Evolutionary conservation across 2,329 filamentous ascomycete species (phyloP), one percentile per base, ranked within the genome.

Genomic region (Stachybotrys echinatus): DNA sequence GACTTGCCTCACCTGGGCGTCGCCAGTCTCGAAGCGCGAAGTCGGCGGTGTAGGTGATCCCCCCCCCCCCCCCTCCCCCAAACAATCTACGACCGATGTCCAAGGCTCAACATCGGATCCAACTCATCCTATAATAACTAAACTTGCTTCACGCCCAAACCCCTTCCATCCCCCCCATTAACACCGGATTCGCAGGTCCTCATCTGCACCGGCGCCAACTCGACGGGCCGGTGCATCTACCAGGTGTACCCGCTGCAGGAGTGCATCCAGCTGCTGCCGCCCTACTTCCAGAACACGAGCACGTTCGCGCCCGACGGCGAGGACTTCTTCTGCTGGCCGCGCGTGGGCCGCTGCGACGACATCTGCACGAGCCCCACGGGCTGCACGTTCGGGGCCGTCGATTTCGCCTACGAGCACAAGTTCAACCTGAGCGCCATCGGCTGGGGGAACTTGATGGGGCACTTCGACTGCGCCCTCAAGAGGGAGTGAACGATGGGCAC

Each of bases 241-340:
- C 52, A 64, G 20, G 67, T 72, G 42, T 76, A 75, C 60, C 45
- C 68, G 12, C 58, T 80, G 43, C 48, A 68, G 5, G 65, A 64
- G 42, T 81, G 77, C 64, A 63, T 75, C 61, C 65, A 79, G 61
- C 65, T 80, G 48, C 59, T 66, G 2, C 52, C 57, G 8, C 66
- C 66, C n/a, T 74, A 70, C 51, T 59, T 60, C 54, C 54, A 61
- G 39, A 75, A 77, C 61, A 65, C 68, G 27, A 65, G 59, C 48
- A 80, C 77, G 0, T 80, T 81, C 57, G 74, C 74, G 2, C 74
- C 74, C 7, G 76, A 80, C 52, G 74, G 69, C 37, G 76, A 75
- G 43, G 55, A 55, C 38, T 79, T 80, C 54, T 64, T 59, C 54
- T 81, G 77, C 65, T 75, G 65, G 59, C 76, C 75, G 3, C 71